Conservation (phyloP, 306 rosid genomes). For the Quercus ilex region DNA sequence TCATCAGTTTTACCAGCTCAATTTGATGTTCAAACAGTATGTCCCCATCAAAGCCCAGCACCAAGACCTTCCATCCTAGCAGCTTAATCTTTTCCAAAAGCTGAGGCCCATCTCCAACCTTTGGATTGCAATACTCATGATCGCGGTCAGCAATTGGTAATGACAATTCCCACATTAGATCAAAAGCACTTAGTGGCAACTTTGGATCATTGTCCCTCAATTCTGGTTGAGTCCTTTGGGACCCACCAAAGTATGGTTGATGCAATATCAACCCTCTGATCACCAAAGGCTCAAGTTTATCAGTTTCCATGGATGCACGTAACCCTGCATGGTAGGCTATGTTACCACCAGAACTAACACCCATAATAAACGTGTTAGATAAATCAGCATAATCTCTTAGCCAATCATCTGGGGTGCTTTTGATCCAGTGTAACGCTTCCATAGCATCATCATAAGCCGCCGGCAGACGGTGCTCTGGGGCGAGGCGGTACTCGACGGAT, state of each 20-base stretch:
- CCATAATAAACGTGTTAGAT: conserved; percentile 46
- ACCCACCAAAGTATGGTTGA: conserved; percentile 52
- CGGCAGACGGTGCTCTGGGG: conserved; percentile 50
- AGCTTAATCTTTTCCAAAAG: conserved; percentile 10
- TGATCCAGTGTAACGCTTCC: conserved; percentile 44
- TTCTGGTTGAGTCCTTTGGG: conserved; percentile 32
- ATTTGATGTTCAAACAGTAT: conserved; percentile 50
- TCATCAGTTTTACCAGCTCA: conserved; percentile 26
- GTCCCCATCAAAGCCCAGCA: conserved; percentile 44
- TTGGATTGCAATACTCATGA: conserved; percentile 50
- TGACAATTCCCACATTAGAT: conserved; percentile 45
- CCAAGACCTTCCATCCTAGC: conserved; percentile 38
- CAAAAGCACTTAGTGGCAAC: neutral
- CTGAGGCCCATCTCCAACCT: neutral
- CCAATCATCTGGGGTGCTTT: conserved; percentile 32
- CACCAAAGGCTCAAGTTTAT: neutral
- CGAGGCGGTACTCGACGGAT: conserved; percentile 49
- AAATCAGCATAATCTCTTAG: conserved; percentile 32
- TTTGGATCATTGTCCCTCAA: conserved; percentile 19
- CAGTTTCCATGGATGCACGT: conserved; percentile 4
- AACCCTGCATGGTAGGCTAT: conserved; percentile 43
- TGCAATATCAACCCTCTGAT: conserved; percentile 48
- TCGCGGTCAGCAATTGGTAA: conserved; percentile 46
- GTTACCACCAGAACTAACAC: conserved; percentile 46
- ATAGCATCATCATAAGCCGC: conserved; percentile 48